Evolutionary conservation across 169 alveolate species (phyloP).

Genomic region (Eimeria maxima): DNA sequence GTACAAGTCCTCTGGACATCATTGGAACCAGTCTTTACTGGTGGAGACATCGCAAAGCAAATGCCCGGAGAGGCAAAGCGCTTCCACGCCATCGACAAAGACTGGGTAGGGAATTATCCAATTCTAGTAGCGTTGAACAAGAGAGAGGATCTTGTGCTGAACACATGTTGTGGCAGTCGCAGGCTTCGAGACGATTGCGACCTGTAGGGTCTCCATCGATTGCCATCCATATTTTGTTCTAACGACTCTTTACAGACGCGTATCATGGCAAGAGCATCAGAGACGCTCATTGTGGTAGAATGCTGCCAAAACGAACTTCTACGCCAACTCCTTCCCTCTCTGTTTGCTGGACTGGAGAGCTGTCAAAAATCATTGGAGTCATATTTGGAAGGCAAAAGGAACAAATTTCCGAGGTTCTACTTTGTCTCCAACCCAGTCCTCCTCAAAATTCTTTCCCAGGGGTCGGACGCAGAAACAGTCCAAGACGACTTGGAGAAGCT

Average conservation of each 20-base stretch:
- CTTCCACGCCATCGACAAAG: constrained; percentile 97
- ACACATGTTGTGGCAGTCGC: not conserved
- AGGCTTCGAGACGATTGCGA: too few species aligned
- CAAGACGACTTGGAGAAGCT: constrained; percentile 97
- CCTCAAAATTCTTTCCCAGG: constrained; percentile 97
- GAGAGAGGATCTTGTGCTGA: not conserved
- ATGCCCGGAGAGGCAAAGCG: constrained; percentile 98
- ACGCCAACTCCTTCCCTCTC: constrained; percentile 95
- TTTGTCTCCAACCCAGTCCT: constrained; percentile 97
- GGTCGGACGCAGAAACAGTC: constrained; percentile 97
- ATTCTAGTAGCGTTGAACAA: not conserved
- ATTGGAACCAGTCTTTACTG: constrained; percentile 97
- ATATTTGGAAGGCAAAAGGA: constrained; percentile 98
- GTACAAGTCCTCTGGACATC: constrained; percentile 98
- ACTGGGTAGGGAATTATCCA: constrained; percentile 88
- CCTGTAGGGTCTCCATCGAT: not conserved
- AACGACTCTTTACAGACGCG: constrained; percentile 86
- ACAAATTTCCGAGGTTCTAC: constrained; percentile 98
- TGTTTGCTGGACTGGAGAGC: constrained; percentile 96
- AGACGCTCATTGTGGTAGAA: constrained; percentile 95
- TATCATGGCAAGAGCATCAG: constrained; percentile 97
- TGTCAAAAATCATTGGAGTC: constrained; percentile 97
- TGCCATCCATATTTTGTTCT: not conserved
- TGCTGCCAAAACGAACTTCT: constrained; percentile 97
- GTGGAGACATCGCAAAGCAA: constrained; percentile 99